phyloP scores from a whole-genome alignment of 768 basidiomycete genomes.

The Boletus patriciae region DNA sequence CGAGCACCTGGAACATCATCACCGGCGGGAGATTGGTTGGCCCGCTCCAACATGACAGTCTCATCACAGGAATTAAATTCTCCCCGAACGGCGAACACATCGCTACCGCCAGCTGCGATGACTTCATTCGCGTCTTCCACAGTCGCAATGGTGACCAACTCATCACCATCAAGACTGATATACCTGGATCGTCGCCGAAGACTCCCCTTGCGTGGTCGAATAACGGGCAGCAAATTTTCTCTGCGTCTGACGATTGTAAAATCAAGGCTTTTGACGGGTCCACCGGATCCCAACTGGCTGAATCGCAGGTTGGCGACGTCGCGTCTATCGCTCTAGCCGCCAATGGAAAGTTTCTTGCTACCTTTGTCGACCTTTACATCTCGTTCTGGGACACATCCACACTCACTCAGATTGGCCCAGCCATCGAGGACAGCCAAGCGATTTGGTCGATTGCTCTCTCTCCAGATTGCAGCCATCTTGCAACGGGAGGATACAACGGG shows the following conservation, averaged over 20 bases:
- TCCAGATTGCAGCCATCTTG: background rate
- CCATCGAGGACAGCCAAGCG: background rate
- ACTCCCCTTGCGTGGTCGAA: background rate
- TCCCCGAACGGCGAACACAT: background rate
- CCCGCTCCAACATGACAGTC: background rate
- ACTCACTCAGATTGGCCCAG: background rate
- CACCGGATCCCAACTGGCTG: background rate
- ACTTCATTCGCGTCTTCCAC: background rate
- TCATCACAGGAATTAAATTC: background rate
- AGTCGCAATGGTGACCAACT: background rate
- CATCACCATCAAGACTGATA: background rate
- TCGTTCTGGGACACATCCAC: background rate
- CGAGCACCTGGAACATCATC: background rate
- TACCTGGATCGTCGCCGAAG: fast-evolving
- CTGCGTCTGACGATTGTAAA: background rate
- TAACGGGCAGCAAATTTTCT: background rate
- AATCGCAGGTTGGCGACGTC: background rate
- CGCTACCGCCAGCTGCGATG: background rate
- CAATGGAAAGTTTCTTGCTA: background rate
- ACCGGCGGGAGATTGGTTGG: background rate
- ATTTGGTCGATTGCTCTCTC: background rate
- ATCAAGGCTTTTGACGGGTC: background rate
- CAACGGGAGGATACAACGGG: background rate
- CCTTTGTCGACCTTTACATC: background rate
- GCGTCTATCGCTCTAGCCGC: background rate